phyloP scores from a whole-genome alignment of 1,284 basidiomycete genomes.

The Kalmanozyma brasiliensis region DNA sequence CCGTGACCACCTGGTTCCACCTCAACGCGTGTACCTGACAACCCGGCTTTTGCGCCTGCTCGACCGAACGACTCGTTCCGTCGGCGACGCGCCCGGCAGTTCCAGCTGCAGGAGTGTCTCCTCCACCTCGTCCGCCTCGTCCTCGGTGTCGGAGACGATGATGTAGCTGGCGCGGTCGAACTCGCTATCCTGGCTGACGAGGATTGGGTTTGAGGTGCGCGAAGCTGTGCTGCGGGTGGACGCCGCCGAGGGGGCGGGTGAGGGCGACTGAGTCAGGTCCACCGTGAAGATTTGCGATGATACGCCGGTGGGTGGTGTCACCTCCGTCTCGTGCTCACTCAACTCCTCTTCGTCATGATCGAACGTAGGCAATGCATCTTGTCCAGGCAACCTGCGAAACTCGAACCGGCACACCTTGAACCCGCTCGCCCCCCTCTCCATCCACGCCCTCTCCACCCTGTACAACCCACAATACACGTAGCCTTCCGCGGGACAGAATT shows the following conservation, averaged over 20 bases:
- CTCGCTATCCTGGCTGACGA: neutral
- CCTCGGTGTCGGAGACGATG: constrained; percentile 20
- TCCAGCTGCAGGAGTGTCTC: constrained; percentile 12
- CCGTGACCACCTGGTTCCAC: too few species aligned
- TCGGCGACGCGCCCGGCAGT: too few species aligned
- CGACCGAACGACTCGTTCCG: too few species aligned
- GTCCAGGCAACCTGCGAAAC: constrained; percentile 20
- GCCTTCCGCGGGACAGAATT: constrained; percentile 65
- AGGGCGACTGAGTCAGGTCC: too few species aligned
- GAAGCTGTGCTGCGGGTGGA: constrained; percentile 10
- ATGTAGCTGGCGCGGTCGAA: constrained; percentile 25
- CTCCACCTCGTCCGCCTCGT: constrained; percentile 6
- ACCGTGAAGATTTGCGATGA: too few species aligned
- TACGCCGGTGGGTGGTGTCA: too few species aligned
- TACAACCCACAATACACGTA: constrained; percentile 89
- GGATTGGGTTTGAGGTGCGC: constrained; percentile 10
- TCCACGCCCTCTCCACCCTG: constrained; percentile 71
- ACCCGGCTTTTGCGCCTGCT: too few species aligned
- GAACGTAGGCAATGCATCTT: constrained; percentile 35
- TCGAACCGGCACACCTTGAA: constrained; percentile 40
- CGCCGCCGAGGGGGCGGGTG: constrained; percentile 2
- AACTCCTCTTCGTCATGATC: constrained; percentile 10
- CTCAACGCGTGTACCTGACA: too few species aligned
- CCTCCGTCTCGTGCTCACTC: neutral
- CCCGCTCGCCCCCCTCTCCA: constrained; percentile 39